These are phyloP conservation scores for Benincasa hispida DNA, from an alignment of 306 rosid genomes.

Conservation along the genomic window DNA sequence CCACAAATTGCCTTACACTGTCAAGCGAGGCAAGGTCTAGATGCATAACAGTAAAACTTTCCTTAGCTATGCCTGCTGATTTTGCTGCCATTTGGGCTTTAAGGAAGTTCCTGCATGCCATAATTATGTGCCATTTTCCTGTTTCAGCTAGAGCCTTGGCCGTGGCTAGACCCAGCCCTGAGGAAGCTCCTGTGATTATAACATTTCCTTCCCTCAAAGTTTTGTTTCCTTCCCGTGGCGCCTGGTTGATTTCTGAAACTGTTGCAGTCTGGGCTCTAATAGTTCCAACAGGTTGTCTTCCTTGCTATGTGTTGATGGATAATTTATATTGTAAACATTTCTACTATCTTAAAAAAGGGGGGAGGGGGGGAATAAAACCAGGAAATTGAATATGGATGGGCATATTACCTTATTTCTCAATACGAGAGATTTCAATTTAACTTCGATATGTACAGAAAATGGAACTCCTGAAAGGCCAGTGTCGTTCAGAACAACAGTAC, in stretches of 20 bases:
- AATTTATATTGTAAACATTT: neutral
- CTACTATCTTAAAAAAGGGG: neutral
- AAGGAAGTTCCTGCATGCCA: slow-evolving; percentile 99
- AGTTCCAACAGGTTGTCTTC: slow-evolving; percentile 8
- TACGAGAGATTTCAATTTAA: neutral
- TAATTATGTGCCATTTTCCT: slow-evolving; percentile 85
- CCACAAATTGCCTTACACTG: slow-evolving; percentile 83
- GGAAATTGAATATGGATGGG: neutral
- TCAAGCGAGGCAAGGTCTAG: slow-evolving; percentile 86
- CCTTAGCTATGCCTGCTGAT: slow-evolving; percentile 68
- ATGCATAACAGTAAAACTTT: slow-evolving; percentile 73
- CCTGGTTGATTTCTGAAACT: slow-evolving; percentile 40
- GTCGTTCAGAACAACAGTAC: neutral
- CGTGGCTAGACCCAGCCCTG: slow-evolving; percentile 88
- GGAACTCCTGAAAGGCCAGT: neutral
- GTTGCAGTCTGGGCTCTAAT: slow-evolving; percentile 53
- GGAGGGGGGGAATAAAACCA: neutral
- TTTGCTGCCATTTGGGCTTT: slow-evolving; percentile 89
- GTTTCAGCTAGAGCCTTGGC: slow-evolving; percentile 94
- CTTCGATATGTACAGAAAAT: neutral
- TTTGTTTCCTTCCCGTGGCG: slow-evolving; percentile 61
- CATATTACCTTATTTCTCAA: neutral
- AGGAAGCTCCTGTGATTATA: slow-evolving; percentile 76
- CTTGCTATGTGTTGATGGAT: neutral
- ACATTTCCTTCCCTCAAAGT: slow-evolving; percentile 79